A percentile compares a stretch with the other conserved stretches of the same genome.
phyloP scores from a whole-genome alignment of 495 filamentous ascomycete genomes.

The Penicillium cinerascens region DNA sequence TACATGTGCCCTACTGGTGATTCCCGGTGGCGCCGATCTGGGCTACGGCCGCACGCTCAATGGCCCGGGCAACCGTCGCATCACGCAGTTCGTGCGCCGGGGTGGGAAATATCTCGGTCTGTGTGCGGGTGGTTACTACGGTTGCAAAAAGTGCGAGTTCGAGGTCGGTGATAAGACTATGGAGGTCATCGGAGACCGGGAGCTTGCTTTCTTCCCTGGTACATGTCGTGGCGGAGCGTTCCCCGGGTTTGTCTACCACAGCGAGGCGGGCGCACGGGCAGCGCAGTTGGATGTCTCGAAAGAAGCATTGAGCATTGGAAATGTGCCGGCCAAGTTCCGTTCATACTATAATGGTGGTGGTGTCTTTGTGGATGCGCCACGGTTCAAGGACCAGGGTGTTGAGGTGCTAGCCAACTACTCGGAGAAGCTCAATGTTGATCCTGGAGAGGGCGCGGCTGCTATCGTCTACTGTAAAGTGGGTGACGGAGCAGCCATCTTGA shows the following conservation, averaged over 20 bases:
- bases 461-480: constrained; percentile 86
- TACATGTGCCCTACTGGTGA: constrained; percentile 82
- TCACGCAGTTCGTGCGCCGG: constrained; percentile 77
- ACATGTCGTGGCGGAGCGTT: constrained; percentile 85
- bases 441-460: constrained; percentile 68
- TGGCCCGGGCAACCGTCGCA: constrained; percentile 79
- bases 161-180: constrained; percentile 78
- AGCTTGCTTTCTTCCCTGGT: constrained; percentile 85
- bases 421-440: constrained; percentile 70
- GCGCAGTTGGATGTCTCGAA: constrained; percentile 64
- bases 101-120: constrained; percentile 87
- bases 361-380: constrained; percentile 80
- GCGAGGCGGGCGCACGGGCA: constrained; percentile 79
- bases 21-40: constrained; percentile 93
- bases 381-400: constrained; percentile 58
- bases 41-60: constrained; percentile 88
- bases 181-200: constrained; percentile 82
- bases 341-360: constrained; percentile 96
- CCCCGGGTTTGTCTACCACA: constrained; percentile 85
- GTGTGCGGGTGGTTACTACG: constrained; percentile 95
- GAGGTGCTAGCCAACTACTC: constrained; percentile 81
- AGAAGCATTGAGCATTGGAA: constrained; percentile 48
- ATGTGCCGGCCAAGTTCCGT: constrained; percentile 61
- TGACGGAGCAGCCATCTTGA: constrained; percentile 75
- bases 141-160: constrained; percentile 75